A percentile compares a stretch with the other conserved stretches of the same genome.
Conservation (phyloP, 2,329 filamentous ascomycete species). For the Ustulina deusta region DNA sequence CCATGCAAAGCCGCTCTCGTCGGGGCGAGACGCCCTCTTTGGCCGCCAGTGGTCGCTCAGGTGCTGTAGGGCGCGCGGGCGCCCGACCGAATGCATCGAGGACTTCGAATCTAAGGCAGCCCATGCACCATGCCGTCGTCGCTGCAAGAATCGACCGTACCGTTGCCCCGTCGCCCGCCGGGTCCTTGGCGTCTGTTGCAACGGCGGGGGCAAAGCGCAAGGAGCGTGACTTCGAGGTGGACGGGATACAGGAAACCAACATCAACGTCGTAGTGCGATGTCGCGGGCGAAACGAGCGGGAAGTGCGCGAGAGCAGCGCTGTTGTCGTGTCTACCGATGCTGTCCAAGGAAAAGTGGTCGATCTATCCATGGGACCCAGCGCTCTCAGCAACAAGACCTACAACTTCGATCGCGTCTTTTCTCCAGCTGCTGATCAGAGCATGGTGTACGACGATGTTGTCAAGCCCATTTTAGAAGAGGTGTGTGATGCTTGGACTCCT, state of each 20-base stretch:
- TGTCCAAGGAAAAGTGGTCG: constrained; percentile 85
- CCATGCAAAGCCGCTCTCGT: constrained; percentile 51
- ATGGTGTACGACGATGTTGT: constrained; percentile 98
- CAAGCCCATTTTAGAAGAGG: constrained; percentile 91
- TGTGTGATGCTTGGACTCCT: constrained; percentile 55
- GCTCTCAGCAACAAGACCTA: constrained; percentile 96
- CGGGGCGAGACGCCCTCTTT: constrained; percentile 50
- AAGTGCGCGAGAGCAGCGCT: constrained; percentile 93
- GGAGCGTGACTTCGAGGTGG: constrained; percentile 82
- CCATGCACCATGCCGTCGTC: constrained; percentile 41
- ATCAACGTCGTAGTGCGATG: constrained; percentile 98
- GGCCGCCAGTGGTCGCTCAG: constrained; percentile 43
- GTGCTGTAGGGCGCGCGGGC: constrained; percentile 41
- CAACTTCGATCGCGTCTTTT: constrained; percentile 97
- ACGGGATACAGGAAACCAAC: constrained; percentile 85
- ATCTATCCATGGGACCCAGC: constrained; percentile 91
- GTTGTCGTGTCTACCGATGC: constrained; percentile 91
- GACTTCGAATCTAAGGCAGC: constrained; percentile 46
- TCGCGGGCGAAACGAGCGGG: constrained; percentile 89
- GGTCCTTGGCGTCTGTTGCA: constrained; percentile 72
- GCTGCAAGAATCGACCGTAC: constrained; percentile 53
- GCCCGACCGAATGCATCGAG: constrained; percentile 44
- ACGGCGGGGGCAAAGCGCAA: constrained; percentile 81
- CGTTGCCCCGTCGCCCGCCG: constrained; percentile 75
- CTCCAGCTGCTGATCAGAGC: constrained; percentile 89